Evolutionary conservation across 2,329 filamentous ascomycete species (phyloP).

Genomic region (Pseudogymnoascus sp.): DNA sequence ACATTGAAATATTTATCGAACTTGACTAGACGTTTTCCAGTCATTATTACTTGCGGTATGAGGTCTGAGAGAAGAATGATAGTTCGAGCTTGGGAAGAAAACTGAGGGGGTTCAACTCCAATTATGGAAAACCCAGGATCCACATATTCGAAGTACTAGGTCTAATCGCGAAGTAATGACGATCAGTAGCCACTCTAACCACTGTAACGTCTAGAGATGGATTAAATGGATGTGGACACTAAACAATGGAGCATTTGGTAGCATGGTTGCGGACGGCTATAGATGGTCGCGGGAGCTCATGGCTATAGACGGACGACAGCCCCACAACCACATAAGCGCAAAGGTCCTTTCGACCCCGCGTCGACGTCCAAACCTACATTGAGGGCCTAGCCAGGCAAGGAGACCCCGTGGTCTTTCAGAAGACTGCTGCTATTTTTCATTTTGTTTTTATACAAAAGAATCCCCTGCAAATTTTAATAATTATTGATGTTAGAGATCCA

Average conservation of each 20-base stretch:
- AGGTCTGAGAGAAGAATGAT: neutral
- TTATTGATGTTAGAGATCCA: neutral
- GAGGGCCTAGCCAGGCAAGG: neutral
- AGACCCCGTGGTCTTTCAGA: neutral
- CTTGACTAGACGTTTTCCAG: neutral
- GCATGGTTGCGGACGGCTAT: neutral
- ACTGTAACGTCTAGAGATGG: neutral
- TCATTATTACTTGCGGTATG: neutral
- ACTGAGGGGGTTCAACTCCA: neutral
- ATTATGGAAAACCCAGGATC: neutral
- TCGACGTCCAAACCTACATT: neutral
- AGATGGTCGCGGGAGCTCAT: neutral
- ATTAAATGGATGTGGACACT: neutral
- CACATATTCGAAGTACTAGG: neutral
- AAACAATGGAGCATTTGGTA: neutral
- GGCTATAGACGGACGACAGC: neutral
- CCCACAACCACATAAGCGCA: neutral
- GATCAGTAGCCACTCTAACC: neutral
- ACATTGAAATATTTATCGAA: constrained; percentile 4
- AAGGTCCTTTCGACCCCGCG: neutral
- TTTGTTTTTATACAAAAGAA: neutral
- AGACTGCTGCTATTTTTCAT: neutral
- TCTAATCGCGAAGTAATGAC: neutral
- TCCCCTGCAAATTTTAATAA: neutral
- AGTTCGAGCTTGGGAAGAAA: neutral